A percentile compares a stretch with the other conserved stretches of the same genome.
phyloP scores from a whole-genome alignment of 352 stramenopile species.

The Phytophthora uliginosa region DNA sequence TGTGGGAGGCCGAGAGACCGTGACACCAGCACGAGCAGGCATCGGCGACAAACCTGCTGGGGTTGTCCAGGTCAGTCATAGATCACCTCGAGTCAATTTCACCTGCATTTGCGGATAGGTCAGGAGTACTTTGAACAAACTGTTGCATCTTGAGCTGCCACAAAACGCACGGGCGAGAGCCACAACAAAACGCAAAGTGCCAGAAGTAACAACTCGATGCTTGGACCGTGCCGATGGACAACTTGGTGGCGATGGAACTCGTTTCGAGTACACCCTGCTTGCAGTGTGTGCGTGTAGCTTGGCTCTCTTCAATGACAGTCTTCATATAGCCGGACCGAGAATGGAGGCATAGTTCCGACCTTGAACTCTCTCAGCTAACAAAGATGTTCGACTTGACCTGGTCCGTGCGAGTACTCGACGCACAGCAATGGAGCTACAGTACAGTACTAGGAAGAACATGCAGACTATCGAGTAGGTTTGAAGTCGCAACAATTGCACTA shows the following conservation, averaged over 20 bases:
- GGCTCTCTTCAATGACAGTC: conserved; percentile 16
- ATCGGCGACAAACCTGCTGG: conserved; percentile 6
- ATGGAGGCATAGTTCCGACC: conserved; percentile 11
- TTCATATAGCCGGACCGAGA: conserved; percentile 13
- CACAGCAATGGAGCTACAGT: background rate
- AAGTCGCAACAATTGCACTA: background rate
- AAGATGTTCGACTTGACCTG: conserved; percentile 9
- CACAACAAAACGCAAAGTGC: conserved; percentile 9
- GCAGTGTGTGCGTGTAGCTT: background rate
- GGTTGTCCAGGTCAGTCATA: conserved; percentile 15
- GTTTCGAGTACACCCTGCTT: background rate
- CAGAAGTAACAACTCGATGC: conserved; percentile 16
- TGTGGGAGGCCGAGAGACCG: conserved; percentile 10
- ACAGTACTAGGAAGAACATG: background rate
- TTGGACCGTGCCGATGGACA: background rate
- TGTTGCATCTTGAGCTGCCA: conserved; percentile 23
- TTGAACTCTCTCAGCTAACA: conserved; percentile 9
- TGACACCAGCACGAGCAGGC: conserved; percentile 18
- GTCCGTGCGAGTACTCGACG: background rate
- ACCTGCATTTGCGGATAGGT: conserved; percentile 20
- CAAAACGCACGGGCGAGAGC: conserved; percentile 2
- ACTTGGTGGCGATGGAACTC: background rate
- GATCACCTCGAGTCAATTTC: conserved; percentile 25
- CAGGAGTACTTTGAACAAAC: conserved; percentile 21
- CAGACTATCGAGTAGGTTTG: background rate